Evolutionary conservation across 2,329 filamentous ascomycete genomes (phyloP), one percentile per base, ranked within the genome.

Genomic region (Colletotrichum horii): DNA sequence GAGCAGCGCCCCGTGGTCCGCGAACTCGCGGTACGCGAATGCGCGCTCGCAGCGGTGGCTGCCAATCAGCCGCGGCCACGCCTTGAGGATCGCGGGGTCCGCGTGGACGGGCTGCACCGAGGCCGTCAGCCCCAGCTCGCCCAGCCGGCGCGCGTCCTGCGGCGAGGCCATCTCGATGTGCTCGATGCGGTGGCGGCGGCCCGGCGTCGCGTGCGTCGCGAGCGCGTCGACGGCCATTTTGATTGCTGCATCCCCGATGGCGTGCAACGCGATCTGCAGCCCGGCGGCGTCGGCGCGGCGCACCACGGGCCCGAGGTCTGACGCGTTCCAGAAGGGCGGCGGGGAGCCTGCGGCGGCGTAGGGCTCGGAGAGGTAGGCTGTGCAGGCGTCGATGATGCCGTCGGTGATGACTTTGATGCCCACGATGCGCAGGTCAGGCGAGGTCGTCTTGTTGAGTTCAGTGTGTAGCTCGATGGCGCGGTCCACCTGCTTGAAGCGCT

Each of bases 341-440:
- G 85, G 82, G n/a, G 83, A 82, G 36, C 83, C 80, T 11, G 83
- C 85, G 75, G 87, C 86, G 66, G 86, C 81, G 78, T 91, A 91
- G 2, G 90, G 90, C 79, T 91, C 86, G n/a, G 84, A 82, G 12
- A 92, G 81, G 0, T 87, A 88, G 5, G 90, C 90, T 4, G 90
- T 91, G 80, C 90, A 92, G 5, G 88, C 88, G 79, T 92, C 90
- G 68, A 92, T 84, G 43, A 91, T 89, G 30, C 90, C 90, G 78
- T 92, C 90, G 76, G 87, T 88, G 65, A 92, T 90, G 34, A 91
- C 79, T 78, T 92, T 92, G 81, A 91, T 89, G n/a, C 90, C 90
- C 1, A 89, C 87, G 19, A 92, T 82, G 26, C 87, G 87, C 30
- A 78, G 69, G 70, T 85, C 81, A 0, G 85, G 84, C 2, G 83